Evolutionary conservation across 2,329 filamentous ascomycete species (phyloP).

Genomic region (Arthrobotrys musiformis): DNA sequence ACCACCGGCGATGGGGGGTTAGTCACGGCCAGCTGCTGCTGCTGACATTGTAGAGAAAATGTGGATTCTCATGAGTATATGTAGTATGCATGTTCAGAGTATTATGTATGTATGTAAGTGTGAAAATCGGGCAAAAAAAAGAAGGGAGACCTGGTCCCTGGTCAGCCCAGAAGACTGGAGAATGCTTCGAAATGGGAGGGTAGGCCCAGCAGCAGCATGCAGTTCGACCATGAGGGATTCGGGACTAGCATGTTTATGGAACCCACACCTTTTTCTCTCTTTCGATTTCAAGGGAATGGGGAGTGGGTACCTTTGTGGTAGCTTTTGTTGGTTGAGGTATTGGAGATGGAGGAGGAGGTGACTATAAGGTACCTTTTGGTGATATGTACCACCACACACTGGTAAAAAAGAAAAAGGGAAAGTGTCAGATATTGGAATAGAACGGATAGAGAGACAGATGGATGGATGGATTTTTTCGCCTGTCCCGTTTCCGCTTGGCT

Average conservation of each 20-base stretch:
- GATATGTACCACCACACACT: background rate
- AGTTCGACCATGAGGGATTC: slow-evolving; percentile 30
- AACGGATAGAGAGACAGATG: background rate
- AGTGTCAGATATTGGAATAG: slow-evolving; percentile 49
- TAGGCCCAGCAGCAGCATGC: slow-evolving; percentile 30
- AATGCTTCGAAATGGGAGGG: slow-evolving; percentile 53
- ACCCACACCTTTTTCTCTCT: slow-evolving; percentile 12
- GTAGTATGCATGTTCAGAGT: too few species aligned
- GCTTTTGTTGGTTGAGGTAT: background rate
- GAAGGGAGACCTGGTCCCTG: slow-evolving; percentile 38
- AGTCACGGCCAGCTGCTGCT: slow-evolving; percentile 5
- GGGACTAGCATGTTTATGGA: slow-evolving; percentile 48
- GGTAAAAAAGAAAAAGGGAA: background rate
- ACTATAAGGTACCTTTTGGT: background rate
- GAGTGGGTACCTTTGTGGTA: slow-evolving; percentile 26
- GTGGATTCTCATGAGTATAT: too few species aligned
- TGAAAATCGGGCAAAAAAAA: background rate
- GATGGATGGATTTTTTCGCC: slow-evolving; percentile 25
- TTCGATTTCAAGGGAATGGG: background rate
- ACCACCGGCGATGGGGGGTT: slow-evolving; percentile 39
- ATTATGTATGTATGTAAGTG: background rate
- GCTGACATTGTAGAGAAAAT: too few species aligned
- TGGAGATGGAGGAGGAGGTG: slow-evolving; percentile 21
- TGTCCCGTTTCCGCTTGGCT: slow-evolving; percentile 45
- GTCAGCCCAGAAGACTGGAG: slow-evolving; percentile 56